Evolutionary conservation across 345 rosid genomes (phyloP), one percentile per base, ranked within the genome.

Genomic region (Eucalyptus dawsonii): DNA sequence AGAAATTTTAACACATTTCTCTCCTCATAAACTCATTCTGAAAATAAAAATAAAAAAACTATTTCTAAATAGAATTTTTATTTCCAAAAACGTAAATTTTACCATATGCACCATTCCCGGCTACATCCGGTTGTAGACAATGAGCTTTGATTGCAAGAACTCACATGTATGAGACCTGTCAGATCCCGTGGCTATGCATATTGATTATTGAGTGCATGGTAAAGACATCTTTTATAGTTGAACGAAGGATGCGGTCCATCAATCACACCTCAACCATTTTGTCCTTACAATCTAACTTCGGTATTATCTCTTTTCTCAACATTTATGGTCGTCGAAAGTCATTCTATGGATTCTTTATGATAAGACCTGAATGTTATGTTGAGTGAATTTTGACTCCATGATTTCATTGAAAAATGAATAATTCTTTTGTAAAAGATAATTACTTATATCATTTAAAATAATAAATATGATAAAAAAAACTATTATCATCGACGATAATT

Each of bases 211-310:
- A 50, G 19, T 15, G 53, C 6, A 6, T 24, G 6, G 24, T 56
- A 1, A 25, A 0, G 6, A 56, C 14, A 10, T 1, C 29, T 9
- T 56, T 56, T 10, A 22, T 0, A 1, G 2, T 56, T 0, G 3
- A 24, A 24, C 0, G 0, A 9, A 53, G 25, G 58, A 53, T 2
- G 25, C 29, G 1, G 3, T 4, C 13, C 27, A 56, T 56, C 1
- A 0, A 56, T 21, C 6, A 1, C 29, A 24, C 14, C 29, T 24
- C 62, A 25, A 56, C 6, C 62, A 24, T 25, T 56, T 56, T 56
- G 29, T 56, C 62, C 29, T 56, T 0, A 14, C 6, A 10, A 24
- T 56, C 62, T 56, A 10, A 56, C 0, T 56, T 25, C 1, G 1
- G 2, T 11, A 56, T 56, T 10, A 24, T 56, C 29, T 24, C 13